phyloP scores from a whole-genome alignment of 2,329 filamentous ascomycete genomes.

The Hypoxylon sp. region DNA sequence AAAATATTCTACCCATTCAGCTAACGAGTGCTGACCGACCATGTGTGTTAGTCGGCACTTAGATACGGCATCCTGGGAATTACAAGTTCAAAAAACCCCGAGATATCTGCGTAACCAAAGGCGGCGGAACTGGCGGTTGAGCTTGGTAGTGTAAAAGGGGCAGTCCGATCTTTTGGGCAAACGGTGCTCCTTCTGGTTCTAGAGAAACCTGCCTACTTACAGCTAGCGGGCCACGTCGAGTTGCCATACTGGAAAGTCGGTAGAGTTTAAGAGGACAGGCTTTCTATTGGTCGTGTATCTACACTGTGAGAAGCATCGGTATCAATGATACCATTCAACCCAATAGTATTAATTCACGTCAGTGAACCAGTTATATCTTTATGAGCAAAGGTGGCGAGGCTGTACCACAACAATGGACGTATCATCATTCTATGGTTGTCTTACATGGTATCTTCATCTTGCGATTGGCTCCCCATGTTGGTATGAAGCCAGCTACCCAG shows the following conservation, averaged over 20 bases:
- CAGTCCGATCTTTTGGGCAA: neutral
- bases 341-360: too few species aligned
- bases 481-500: too few species aligned
- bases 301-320: neutral
- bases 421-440: neutral
- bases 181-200: too few species aligned
- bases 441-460: neutral
- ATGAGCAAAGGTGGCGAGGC: too few species aligned
- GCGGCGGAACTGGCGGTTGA: neutral
- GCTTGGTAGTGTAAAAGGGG: neutral
- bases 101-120: neutral
- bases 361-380: too few species aligned
- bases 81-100: neutral
- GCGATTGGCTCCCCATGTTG: neutral
- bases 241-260: neutral
- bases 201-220: too few species aligned
- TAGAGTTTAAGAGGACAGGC: neutral
- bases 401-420: neutral
- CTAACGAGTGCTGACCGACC: neutral
- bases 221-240: neutral
- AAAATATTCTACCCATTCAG: neutral
- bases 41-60: constrained; percentile 4
- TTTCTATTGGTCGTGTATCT: neutral
- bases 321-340: neutral
- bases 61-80: constrained; percentile 3